Evolutionary conservation across 495 filamentous ascomycete genomes (phyloP).

Genomic region (Neurospora discreta): DNA sequence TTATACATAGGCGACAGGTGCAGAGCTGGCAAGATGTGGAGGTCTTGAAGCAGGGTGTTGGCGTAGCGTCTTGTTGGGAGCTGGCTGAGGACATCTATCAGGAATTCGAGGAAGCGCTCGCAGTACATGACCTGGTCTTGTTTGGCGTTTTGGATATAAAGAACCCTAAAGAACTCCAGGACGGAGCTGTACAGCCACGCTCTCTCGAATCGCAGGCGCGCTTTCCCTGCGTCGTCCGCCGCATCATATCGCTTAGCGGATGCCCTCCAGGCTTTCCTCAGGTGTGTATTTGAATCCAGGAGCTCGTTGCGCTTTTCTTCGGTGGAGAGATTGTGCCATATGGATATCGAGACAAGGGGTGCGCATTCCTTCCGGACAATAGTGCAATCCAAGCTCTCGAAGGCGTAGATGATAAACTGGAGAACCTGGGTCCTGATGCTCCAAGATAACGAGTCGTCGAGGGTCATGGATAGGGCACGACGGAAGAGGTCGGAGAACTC

Average conservation of each 20-base stretch:
- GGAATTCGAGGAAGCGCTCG: slow-evolving; percentile 82
- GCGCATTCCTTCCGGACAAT: slow-evolving; percentile 93
- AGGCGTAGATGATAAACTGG: slow-evolving; percentile 79
- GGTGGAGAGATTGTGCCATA: slow-evolving; percentile 86
- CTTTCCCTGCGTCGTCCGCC: slow-evolving; percentile 68
- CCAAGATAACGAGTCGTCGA: slow-evolving; percentile 63
- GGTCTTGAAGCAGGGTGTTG: slow-evolving; percentile 81
- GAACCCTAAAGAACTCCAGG: slow-evolving; percentile 65
- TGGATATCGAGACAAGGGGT: slow-evolving; percentile 83
- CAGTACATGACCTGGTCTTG: slow-evolving; percentile 66
- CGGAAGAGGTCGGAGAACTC: slow-evolving; percentile 89
- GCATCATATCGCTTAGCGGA: slow-evolving; percentile 76
- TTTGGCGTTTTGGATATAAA: slow-evolving; percentile 48
- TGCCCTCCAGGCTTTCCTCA: slow-evolving; percentile 87
- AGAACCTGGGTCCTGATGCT: slow-evolving; percentile 68
- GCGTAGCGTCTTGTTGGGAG: slow-evolving; percentile 89
- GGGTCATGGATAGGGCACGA: slow-evolving; percentile 76
- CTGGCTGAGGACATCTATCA: slow-evolving; percentile 87
- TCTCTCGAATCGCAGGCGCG: slow-evolving; percentile 78
- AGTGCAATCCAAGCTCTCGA: slow-evolving; percentile 84
- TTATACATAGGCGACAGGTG: slow-evolving; percentile 69
- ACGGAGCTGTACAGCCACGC: slow-evolving; percentile 86
- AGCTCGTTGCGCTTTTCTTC: slow-evolving; percentile 52
- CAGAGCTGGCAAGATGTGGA: slow-evolving; percentile 78
- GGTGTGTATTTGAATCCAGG: slow-evolving; percentile 54